Percentiles rank a stretch among this genome's conserved stretches.
Evolutionary conservation across 2,329 filamentous ascomycete genomes (phyloP).

Genomic region (Monascus ruber): DNA sequence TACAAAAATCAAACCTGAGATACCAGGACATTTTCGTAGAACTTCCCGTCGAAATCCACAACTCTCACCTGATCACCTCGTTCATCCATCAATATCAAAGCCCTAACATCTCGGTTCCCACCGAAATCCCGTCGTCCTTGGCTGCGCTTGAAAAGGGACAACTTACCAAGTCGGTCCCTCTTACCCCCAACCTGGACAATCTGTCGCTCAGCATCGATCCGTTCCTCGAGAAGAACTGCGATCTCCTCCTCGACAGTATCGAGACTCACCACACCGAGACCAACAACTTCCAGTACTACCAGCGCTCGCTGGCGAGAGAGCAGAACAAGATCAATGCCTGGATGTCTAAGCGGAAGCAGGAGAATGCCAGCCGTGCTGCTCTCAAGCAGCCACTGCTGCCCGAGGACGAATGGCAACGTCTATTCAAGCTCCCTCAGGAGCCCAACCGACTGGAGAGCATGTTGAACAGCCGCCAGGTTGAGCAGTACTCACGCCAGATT

Average conservation of each 20-base stretch:
- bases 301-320: conserved; percentile 83
- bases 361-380: conserved; percentile 74
- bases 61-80: conserved; percentile 91
- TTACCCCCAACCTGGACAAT: conserved; percentile 79
- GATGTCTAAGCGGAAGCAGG: conserved; percentile 92
- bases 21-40: conserved; percentile 92
- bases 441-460: conserved; percentile 87
- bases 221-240: conserved; percentile 96
- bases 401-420: conserved; percentile 94
- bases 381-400: conserved; percentile 83
- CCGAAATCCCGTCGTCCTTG: conserved; percentile 67
- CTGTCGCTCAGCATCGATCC: conserved; percentile 92
- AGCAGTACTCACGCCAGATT: conserved; percentile 95
- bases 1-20: conserved; percentile 86
- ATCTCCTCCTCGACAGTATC: conserved; percentile 90
- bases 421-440: conserved; percentile 96
- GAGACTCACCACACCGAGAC: conserved; percentile 97
- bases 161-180: conserved; percentile 47
- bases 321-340: conserved; percentile 93
- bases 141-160: conserved; percentile 61
- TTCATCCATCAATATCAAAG: conserved; percentile 86
- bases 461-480: conserved; percentile 89
- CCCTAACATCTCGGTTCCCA: conserved; percentile 51
- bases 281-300: conserved; percentile 98
- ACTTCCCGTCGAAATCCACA: conserved; percentile 80